These are phyloP conservation scores for Calonectria pauciramosa DNA, from an alignment of 2,329 filamentous ascomycete genomes.

Conservation along the genomic window DNA sequence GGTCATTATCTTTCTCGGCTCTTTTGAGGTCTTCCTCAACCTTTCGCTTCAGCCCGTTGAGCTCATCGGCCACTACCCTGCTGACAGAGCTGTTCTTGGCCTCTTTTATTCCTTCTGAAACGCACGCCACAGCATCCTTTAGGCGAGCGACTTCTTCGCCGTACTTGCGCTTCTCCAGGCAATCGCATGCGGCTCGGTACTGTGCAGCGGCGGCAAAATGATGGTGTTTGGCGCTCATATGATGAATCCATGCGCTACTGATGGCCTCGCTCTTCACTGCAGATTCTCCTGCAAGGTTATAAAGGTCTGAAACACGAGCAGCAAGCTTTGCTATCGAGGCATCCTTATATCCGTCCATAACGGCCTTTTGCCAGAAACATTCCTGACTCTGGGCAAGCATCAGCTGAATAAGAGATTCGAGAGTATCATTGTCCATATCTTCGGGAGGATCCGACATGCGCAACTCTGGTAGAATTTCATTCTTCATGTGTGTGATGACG, in stretches of 20 bases:
- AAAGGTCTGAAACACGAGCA: slow-evolving; percentile 90
- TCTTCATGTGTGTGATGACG: slow-evolving; percentile 83
- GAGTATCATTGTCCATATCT: slow-evolving; percentile 92
- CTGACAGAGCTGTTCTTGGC: slow-evolving; percentile 80
- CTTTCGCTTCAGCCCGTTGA: slow-evolving; percentile 85
- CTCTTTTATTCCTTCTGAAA: slow-evolving; percentile 89
- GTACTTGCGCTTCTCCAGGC: slow-evolving; percentile 92
- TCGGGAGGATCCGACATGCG: slow-evolving; percentile 87
- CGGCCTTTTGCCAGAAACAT: slow-evolving; percentile 98
- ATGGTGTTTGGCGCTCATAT: slow-evolving; percentile 96
- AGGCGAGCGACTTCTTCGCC: slow-evolving; percentile 94
- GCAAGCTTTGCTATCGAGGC: slow-evolving; percentile 92
- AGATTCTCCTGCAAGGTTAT: slow-evolving; percentile 85
- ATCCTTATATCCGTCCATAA: slow-evolving; percentile 94
- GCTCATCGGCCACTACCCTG: slow-evolving; percentile 83
- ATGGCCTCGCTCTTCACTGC: slow-evolving; percentile 91
- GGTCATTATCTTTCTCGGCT: slow-evolving; percentile 95
- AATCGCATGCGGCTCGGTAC: slow-evolving; percentile 90
- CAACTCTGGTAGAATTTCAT: slow-evolving; percentile 83
- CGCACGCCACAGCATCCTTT: slow-evolving; percentile 84
- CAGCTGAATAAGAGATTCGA: slow-evolving; percentile 86
- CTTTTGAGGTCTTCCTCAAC: slow-evolving; percentile 91
- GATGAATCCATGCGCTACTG: slow-evolving; percentile 96
- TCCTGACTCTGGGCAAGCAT: slow-evolving; percentile 95
- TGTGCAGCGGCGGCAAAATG: slow-evolving; percentile 97